phyloP scores from a whole-genome alignment of 371 early-diverging fungal species.

The Fennellomyces sp. region DNA sequence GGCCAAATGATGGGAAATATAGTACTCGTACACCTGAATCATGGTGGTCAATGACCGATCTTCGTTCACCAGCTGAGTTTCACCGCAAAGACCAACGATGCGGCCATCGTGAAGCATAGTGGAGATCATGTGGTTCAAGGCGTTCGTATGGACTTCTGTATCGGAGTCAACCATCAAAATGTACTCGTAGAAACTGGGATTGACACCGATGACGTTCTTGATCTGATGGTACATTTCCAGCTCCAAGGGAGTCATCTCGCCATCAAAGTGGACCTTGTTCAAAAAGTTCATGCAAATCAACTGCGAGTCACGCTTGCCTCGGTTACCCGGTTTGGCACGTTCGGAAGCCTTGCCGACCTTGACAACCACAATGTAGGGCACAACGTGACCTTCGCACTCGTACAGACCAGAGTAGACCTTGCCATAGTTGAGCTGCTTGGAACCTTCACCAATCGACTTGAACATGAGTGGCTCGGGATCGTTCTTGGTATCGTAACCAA shows the following conservation, averaged over 20 bases:
- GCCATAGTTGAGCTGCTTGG: constrained; percentile 93
- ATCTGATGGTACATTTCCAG: constrained; percentile 93
- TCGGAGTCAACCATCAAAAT: constrained; percentile 97
- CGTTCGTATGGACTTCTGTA: constrained; percentile 85
- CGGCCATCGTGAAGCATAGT: constrained; percentile 88
- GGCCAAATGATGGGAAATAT: constrained; percentile 97
- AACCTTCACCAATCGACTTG: constrained; percentile 91
- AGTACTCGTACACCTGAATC: constrained; percentile 99
- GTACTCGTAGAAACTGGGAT: constrained; percentile 89
- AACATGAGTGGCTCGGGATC: constrained; percentile 94
- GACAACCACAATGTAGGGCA: constrained; percentile 94
- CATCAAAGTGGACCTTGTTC: constrained; percentile 94
- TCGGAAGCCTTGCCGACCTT: constrained; percentile 90
- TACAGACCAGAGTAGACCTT: constrained; percentile 98
- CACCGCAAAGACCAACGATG: constrained; percentile 93
- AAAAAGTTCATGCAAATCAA: constrained; percentile 99
- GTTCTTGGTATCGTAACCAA: constrained; percentile 86
- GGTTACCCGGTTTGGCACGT: constrained; percentile 90
- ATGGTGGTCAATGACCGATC: constrained; percentile 92
- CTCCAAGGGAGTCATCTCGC: constrained; percentile 91
- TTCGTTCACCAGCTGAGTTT: constrained; percentile 90
- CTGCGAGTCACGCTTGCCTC: constrained; percentile 99
- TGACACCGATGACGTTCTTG: constrained; percentile 89
- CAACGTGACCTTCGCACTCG: constrained; percentile 85
- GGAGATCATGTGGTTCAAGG: constrained; percentile 86